Evolutionary conservation across 176 grass and related monocot genomes (phyloP).

Genomic region (Oryza officinalis): DNA sequence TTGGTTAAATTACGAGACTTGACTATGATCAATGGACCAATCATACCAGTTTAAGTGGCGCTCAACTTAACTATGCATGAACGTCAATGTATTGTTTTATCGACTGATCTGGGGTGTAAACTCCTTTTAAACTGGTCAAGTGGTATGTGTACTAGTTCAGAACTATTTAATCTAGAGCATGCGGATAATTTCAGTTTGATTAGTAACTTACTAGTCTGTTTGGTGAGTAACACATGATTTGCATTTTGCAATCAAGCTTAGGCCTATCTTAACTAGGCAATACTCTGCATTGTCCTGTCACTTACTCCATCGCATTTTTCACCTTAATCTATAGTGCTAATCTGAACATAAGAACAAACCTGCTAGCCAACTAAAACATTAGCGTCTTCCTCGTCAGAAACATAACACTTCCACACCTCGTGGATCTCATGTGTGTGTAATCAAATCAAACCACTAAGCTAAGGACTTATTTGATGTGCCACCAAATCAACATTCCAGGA

Average conservation of each 20-base stretch:
- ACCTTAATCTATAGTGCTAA: neutral
- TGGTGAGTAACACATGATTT: neutral
- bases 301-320: neutral
- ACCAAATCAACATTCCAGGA: neutral
- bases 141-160: neutral
- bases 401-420: neutral
- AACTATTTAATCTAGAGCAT: neutral
- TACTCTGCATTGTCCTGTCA: neutral
- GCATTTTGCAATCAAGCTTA: neutral
- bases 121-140: neutral
- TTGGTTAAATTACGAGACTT: constrained; percentile 19
- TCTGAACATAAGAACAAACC: constrained; percentile 31
- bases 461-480: neutral
- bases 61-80: neutral
- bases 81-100: neutral
- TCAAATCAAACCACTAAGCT: neutral
- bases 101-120: neutral
- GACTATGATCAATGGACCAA: constrained; percentile 15
- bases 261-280: neutral
- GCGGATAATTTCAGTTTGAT: neutral
- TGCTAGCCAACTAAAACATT: constrained; percentile 19
- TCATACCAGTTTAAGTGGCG: constrained; percentile 7
- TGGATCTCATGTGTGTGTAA: neutral
- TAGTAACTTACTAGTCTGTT: neutral
- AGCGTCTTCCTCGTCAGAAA: neutral